Evolutionary conservation across 2,329 filamentous ascomycete genomes (phyloP), one percentile per base, ranked within the genome.

Genomic region (Metarhizium anisopliae): DNA sequence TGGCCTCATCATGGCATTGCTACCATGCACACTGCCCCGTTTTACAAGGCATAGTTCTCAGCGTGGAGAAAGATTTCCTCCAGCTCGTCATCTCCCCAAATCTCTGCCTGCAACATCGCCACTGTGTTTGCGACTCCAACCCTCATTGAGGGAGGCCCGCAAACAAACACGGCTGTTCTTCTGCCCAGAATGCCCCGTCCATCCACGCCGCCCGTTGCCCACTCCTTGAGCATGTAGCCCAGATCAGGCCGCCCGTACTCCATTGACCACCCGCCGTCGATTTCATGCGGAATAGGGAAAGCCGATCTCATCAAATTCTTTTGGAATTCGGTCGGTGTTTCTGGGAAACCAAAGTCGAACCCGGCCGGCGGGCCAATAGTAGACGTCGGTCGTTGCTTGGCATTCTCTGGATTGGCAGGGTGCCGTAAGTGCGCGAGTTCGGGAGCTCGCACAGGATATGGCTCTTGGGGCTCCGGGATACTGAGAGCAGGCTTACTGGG

Each of bases 31-130:
- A 49, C 14, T 49, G 20, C 25, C 25, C 25, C 47, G 51, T 40
- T 53, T 43, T 63, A 96, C 59, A 96, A 77, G 53, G 91, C 89
- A 74, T 96, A 96, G 70, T 96, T 96, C 77, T 97, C 93, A 3
- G 92, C 89, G 74, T 96, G 93, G 69, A 96, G 72, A 69, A 92
- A 96, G 55, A 97, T 88, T 79, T 96, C 93, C 67, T 96, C 92
- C 50, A 87, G 81, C 63, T 81, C 80, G 38, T 85, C 82, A 63
- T 90, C 86, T 6, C 81, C 84, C 87, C 90, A 91, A 52, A 97
- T 91, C 70, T 86, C 83, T 30, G 82, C 82, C 77, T 97, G 93
- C 64, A 96, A 73, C 56, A 81, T 76, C 2, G 93, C 93, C 29
- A 96, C 90, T 0, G 89, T 88, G 61, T 84, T 89, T n/a, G 89